Base-by-base conservation (phyloP, 1,284 basidiomycete species). In the Rhodotorula sp. region DNA sequence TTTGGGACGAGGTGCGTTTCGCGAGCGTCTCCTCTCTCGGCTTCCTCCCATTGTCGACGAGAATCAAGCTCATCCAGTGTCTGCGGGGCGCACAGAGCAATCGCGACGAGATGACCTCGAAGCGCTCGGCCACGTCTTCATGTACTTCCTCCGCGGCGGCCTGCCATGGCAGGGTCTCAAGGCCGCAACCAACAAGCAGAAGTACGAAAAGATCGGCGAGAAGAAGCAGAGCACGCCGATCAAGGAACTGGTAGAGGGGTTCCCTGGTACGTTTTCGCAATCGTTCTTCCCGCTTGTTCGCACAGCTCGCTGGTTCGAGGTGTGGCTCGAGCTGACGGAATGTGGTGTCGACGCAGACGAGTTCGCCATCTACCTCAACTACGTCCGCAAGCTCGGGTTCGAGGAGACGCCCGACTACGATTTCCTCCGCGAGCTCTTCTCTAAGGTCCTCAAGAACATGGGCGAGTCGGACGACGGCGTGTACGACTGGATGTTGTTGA, bases 131-230 rank as follows among this genome's bases (percentile, higher is more conserved):
- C 93, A 97, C 82, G 94, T 97, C 74, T 96, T 97, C 83, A 94
- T 97, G 90, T 97, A 97, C 84, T 96, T 97, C 82, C 82, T 96
- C 59, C 87, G 94, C 64, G 94, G 94, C 46, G 80, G 91, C 71
- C 81, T 96, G 59, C 94, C 94, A 36, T 97, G 93, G 94, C 94
- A 97, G 80, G 94, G 94, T 63, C 87, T 97, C 75, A 96, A 95
- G 82, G 94, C 77, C 34, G 92, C 92, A 29, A 96, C 92, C 70
- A 95, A 96, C 84, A 96, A 96, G 84, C 92, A 95, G 83, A 96
- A 96, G 84, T 97, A 96, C 83, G 94, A 97, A 84, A 96, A 95
- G 84, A 97, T 97, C 80, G 93, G 93, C 71, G 94, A 97, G 84
- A 97, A 97, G 88, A 97, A 97, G 84, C 93, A 96, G 84, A 91